Evolutionary conservation across 139 green algal species (phyloP).

Genomic region (Chlorella sp.): DNA sequence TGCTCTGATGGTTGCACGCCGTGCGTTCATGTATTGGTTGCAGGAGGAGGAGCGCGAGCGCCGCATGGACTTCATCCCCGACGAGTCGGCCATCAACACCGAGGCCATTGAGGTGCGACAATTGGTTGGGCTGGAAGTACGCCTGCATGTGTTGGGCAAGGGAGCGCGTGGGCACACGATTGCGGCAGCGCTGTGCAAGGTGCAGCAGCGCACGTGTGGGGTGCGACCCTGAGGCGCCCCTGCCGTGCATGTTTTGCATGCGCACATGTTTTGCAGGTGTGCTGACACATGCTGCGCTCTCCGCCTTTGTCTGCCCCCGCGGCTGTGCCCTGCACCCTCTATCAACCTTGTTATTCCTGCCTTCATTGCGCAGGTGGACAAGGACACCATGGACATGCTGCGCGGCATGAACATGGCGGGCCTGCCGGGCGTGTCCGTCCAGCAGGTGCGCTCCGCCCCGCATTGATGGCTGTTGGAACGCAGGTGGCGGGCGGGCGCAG

Average conservation of each 20-base stretch:
- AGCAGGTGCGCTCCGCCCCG: not conserved
- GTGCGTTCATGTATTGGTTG: not conserved
- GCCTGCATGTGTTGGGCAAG: too few species aligned
- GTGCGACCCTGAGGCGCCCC: too few species aligned
- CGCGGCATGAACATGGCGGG: constrained; percentile 91
- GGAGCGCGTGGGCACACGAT: too few species aligned
- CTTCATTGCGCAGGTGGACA: constrained; percentile 85
- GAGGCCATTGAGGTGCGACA: constrained; percentile 92
- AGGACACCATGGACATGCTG: constrained; percentile 98
- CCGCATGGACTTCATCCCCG: constrained; percentile 99
- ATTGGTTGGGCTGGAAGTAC: too few species aligned
- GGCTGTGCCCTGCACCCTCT: not conserved
- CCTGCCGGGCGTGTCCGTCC: constrained; percentile 80
- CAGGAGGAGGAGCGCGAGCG: constrained; percentile 99
- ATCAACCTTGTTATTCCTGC: not conserved
- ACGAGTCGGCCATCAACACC: constrained; percentile 95
- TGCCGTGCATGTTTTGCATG: too few species aligned
- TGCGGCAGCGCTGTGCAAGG: too few species aligned
- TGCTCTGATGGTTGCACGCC: constrained; percentile 52
- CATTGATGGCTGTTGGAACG: too few species aligned
- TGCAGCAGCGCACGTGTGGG: too few species aligned
- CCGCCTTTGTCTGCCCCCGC: too few species aligned
- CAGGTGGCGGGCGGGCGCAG: too few species aligned
- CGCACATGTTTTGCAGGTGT: too few species aligned
- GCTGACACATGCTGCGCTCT: too few species aligned